phyloP scores from a whole-genome alignment of 2,329 filamentous ascomycete genomes.

The Fusarium oxysporum region DNA sequence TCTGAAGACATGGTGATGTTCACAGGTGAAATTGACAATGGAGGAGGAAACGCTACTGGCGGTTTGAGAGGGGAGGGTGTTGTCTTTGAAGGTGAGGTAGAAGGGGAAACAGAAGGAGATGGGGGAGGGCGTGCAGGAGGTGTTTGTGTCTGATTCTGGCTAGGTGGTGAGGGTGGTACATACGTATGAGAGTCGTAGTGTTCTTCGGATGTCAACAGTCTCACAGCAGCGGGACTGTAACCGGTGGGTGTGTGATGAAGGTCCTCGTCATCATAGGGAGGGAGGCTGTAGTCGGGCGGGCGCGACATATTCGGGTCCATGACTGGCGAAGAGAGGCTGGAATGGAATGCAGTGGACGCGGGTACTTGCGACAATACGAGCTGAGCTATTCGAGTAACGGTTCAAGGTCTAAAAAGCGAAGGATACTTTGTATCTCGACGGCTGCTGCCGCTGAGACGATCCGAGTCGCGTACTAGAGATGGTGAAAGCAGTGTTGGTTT shows the following conservation, averaged over 20 bases:
- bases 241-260: slow-evolving; percentile 59
- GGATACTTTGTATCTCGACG: slow-evolving; percentile 29
- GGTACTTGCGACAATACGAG: slow-evolving; percentile 34
- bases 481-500: slow-evolving; percentile 7
- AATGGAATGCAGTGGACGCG: slow-evolving; percentile 49
- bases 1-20: slow-evolving; percentile 25
- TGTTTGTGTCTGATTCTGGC: slow-evolving; percentile 20
- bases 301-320: slow-evolving; percentile 66
- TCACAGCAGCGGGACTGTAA: slow-evolving; percentile 65
- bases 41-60: slow-evolving; percentile 30
- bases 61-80: slow-evolving; percentile 21
- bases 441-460: slow-evolving; percentile 34
- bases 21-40: slow-evolving; percentile 17
- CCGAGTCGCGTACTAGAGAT: background rate
- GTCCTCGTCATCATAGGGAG: slow-evolving; percentile 66
- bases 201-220: slow-evolving; percentile 73
- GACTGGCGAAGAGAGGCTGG: slow-evolving; percentile 34
- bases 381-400: slow-evolving; percentile 9
- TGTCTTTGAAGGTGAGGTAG: slow-evolving; percentile 24
- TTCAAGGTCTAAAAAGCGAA: slow-evolving; percentile 16
- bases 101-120: slow-evolving; percentile 6
- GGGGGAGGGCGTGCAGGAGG: slow-evolving; percentile 6
- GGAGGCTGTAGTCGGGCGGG: slow-evolving; percentile 69
- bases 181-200: slow-evolving; percentile 65
- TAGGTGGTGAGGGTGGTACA: slow-evolving; percentile 54